phyloP scores from a whole-genome alignment of 176 grass and related monocot species.

The Pontederia paniculata region DNA sequence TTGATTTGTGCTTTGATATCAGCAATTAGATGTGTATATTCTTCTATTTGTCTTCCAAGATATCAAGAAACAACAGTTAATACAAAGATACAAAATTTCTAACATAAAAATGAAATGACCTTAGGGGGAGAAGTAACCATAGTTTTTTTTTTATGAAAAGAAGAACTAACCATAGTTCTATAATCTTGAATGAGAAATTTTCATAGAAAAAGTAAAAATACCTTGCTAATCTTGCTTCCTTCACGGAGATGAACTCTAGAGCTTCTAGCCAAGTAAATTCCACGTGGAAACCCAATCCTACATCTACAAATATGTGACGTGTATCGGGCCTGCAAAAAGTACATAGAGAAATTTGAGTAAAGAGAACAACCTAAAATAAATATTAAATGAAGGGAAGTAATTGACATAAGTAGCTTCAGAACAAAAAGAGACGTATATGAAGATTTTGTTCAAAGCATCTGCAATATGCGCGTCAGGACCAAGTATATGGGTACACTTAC shows the following conservation, averaged over 20 bases:
- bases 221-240: constrained; percentile 60
- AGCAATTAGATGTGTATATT: constrained; percentile 73
- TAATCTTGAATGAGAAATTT: not conserved
- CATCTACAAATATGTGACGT: constrained; percentile 73
- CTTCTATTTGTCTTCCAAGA: constrained; percentile 76
- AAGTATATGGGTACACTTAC: no score
- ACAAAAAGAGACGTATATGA: no score
- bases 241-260: constrained; percentile 76
- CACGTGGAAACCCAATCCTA: constrained; percentile 92
- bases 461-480: no score
- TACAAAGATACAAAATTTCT: not conserved
- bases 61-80: constrained; percentile 6
- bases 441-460: no score
- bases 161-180: no score
- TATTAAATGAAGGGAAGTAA: not conserved
- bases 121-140: not conserved
- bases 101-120: not conserved
- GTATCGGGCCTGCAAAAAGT: constrained; percentile 48
- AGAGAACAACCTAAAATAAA: not conserved
- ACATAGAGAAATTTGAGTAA: constrained; percentile 8
- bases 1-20: constrained; percentile 87
- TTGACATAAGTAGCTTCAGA: no score
- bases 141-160: no score
- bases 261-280: constrained; percentile 92
- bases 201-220: constrained; percentile 16